Evolutionary conservation across 805 yeast genomes (phyloP).

Genomic region (Candida sithepensis): DNA sequence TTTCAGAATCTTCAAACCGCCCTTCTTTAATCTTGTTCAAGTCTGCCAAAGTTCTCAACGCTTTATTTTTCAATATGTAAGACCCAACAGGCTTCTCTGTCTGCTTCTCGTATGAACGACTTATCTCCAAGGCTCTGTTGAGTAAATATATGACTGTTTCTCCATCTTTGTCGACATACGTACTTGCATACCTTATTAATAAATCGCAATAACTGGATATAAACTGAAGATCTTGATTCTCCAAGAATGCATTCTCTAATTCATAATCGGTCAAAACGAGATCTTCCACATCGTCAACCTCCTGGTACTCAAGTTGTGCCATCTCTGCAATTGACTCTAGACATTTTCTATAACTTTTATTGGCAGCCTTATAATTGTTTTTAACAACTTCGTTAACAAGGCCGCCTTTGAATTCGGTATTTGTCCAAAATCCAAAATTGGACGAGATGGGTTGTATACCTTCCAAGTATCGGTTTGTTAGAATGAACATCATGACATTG

Average conservation of each 20-base stretch:
- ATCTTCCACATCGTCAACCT: constrained; percentile 18
- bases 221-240: constrained; percentile 31
- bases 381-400: constrained; percentile 36
- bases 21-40: constrained; percentile 19
- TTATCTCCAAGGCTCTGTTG: constrained; percentile 28
- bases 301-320: constrained; percentile 25
- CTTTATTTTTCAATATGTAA: constrained; percentile 29
- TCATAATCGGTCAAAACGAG: constrained; percentile 17
- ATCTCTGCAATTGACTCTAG: constrained; percentile 30
- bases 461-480: constrained; percentile 29
- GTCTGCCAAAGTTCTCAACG: constrained; percentile 36
- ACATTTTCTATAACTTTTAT: constrained; percentile 30
- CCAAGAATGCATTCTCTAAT: constrained; percentile 23
- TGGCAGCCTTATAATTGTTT: constrained; percentile 32
- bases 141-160: constrained; percentile 26
- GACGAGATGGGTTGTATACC: constrained; percentile 25
- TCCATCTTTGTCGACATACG: constrained; percentile 23
- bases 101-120: constrained; percentile 25
- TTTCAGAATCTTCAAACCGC: constrained; percentile 25
- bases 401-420: constrained; percentile 33
- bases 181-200: constrained; percentile 36
- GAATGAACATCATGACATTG: constrained; percentile 31
- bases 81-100: constrained; percentile 23
- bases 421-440: constrained; percentile 27
- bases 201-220: constrained; percentile 35